Base-by-base conservation (phyloP, 768 basidiomycete species). In the Cubamyces sp. region DNA sequence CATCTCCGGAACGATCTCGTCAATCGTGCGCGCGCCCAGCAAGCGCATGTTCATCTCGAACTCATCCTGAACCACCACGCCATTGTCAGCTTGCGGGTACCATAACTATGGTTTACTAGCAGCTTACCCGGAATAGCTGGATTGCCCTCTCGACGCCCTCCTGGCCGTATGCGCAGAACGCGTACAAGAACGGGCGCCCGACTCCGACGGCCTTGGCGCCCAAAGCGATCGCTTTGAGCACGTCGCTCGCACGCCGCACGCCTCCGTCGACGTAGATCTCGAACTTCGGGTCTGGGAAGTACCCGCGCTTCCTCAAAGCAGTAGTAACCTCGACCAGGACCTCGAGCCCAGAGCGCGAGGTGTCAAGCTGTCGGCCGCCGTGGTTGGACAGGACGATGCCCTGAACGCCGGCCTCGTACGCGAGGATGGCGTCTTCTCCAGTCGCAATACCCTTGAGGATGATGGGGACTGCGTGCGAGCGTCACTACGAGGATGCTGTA, bases 11-110 rank as follows among this genome's bases (percentile, higher is more conserved):
- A 86, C 84, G 53, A 97, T 76, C 41, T 97, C 92, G 50, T 82
- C 81, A 46, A 97, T 74, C 0, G 84, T 88, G 6, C 82, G 85
- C 0, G 94, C 94, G 5, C 96, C 96, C 37, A 98, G 75, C 3
- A 97, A 78, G 9, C 94, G 88, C 85, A 97, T 83, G 77, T 95
- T 94, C 95, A 97, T 97, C 78, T 95, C 92, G 69, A 98, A 92
- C 75, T 98, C 96, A 68, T 94, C 92, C 93, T 96, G 68, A 18
- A 62, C 6, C 15, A 45, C 23, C 67, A 14, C 64, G 46, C 48
- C 2, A 23, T 23, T 19, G 42, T 49, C 26, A 39, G 12, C 5
- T 4, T 21, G 25, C 8, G 5, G 47, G 30, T 8, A 49, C 3
- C 3, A 21, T 23, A 21, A 37, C 9, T 19, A 48, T 48, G n/a